Evolutionary conservation across 805 yeast genomes (phyloP), one percentile per base, ranked within the genome.

Genomic region (Wickerhamiella domercqiae): DNA sequence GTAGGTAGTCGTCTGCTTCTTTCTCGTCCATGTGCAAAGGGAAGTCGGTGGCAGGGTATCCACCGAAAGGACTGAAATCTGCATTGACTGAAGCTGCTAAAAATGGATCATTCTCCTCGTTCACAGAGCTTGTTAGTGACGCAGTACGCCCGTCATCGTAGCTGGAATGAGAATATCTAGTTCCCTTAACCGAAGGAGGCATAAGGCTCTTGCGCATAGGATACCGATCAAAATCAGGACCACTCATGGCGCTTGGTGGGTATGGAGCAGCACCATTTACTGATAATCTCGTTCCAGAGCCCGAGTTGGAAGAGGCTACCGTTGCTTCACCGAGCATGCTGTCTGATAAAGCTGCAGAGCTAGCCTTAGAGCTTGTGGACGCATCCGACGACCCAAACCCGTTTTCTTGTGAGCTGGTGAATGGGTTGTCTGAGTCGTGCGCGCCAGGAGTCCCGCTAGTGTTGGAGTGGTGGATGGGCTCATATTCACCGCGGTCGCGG

Each of bases 1-100:
- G 97, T 47, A 90, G 56, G 53, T 82, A 86, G 58, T 87, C 98
- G 61, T 87, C 98, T 7, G 80, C 78, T 59, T 87, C 98, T 59
- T 82, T 82, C 49, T 87, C 97, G 42, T 87, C 95, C 45, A 90
- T 74, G 48, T 71, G 77, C 40, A 87, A 63, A 1, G 98, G 98
- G 62, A 87, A 87, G 3, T 83, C 75, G 14, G 84, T 67, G 6
- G 94, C 93, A 1, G 98, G 97, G 57, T 81, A 87, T 13, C 97
- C 97, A 36, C 97, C 98, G 61, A 87, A 87, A 2, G 97, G 98
- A 34, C 62, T 56, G 40, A 58, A 60, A 45, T 61, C 26, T 13
- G 26, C 26, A 24, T 24, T 24, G 13, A 13, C 26, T 24, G 26
- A 24, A 9, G 33, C 33, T 5, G 19, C 33, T 5, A 47, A 22